Percentiles rank a stretch among this genome's conserved stretches.
phyloP scores from a whole-genome alignment of 1,284 basidiomycete species.

The Microstroma glucosiphilum region DNA sequence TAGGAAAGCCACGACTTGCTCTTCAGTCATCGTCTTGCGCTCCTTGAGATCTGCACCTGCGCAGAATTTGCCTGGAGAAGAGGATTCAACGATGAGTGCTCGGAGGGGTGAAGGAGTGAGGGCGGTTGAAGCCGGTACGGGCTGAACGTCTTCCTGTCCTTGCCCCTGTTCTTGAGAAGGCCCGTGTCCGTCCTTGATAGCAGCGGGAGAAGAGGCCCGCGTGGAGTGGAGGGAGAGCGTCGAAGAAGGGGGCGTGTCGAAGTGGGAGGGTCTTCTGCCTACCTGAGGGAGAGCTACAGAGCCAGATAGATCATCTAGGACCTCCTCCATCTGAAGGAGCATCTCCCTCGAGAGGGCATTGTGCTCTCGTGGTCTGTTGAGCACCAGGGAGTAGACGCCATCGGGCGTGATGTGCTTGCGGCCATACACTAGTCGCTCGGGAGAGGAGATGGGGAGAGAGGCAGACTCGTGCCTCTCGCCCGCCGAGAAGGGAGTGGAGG shows the following conservation, averaged over 20 bases:
- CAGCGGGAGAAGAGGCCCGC: too few species aligned
- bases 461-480: background rate
- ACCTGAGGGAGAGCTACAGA: background rate
- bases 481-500: background rate
- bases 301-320: conserved; percentile 24
- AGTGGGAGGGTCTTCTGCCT: too few species aligned
- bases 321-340: conserved; percentile 65
- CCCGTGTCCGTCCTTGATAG: too few species aligned
- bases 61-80: conserved; percentile 55
- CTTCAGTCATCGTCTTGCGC: conserved; percentile 62
- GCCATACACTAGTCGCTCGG: background rate
- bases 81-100: conserved; percentile 25
- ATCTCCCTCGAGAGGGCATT: conserved; percentile 79
- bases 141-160: too few species aligned
- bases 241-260: too few species aligned
- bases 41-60: conserved; percentile 86
- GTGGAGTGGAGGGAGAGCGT: too few species aligned
- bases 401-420: background rate
- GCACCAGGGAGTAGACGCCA: conserved; percentile 51
- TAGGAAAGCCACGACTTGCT: conserved; percentile 70
- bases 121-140: too few species aligned
- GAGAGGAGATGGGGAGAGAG: background rate
- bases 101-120: conserved; percentile 6
- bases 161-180: too few species aligned
- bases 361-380: conserved; percentile 76